Conservation (phyloP, 768 basidiomycete species). For the Termitomyces sp. region DNA sequence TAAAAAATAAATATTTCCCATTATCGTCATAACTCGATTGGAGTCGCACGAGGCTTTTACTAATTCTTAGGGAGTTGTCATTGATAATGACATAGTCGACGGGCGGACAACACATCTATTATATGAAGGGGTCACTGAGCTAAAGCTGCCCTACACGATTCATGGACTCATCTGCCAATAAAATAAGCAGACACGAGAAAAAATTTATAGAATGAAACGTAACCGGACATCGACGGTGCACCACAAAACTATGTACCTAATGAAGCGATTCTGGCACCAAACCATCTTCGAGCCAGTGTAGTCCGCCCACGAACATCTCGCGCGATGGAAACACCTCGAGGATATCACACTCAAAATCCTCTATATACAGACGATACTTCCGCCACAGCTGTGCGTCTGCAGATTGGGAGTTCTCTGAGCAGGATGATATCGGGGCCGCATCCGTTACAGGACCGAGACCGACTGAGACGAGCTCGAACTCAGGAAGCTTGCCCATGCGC, state of each 20-base stretch:
- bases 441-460: conserved; percentile 33
- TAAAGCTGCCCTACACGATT: too few species aligned
- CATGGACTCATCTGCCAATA: conserved; percentile 5
- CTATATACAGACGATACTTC: conserved; percentile 52
- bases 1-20: not conserved
- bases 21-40: not conserved
- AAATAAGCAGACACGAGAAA: conserved; percentile 20
- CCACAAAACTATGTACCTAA: not conserved
- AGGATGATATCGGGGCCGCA: not conserved
- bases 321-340: conserved; percentile 64
- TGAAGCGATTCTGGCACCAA: not conserved
- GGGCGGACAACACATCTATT: not conserved
- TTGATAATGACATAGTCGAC: not conserved
- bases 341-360: conserved; percentile 63
- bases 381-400: conserved; percentile 36
- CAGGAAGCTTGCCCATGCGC: conserved; percentile 45
- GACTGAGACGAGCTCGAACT: conserved; percentile 53
- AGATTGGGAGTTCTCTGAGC: conserved; percentile 13
- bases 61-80: not conserved
- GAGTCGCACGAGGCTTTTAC: not conserved
- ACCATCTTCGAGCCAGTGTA: conserved; percentile 45
- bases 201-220: conserved; percentile 13
- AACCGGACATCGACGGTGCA: not conserved
- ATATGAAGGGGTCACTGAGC: not conserved
- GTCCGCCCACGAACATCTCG: conserved; percentile 56